A percentile compares a stretch with the other conserved stretches of the same genome.
phyloP scores from a whole-genome alignment of 2,329 filamentous ascomycete genomes.

The Paraphoma sp. region DNA sequence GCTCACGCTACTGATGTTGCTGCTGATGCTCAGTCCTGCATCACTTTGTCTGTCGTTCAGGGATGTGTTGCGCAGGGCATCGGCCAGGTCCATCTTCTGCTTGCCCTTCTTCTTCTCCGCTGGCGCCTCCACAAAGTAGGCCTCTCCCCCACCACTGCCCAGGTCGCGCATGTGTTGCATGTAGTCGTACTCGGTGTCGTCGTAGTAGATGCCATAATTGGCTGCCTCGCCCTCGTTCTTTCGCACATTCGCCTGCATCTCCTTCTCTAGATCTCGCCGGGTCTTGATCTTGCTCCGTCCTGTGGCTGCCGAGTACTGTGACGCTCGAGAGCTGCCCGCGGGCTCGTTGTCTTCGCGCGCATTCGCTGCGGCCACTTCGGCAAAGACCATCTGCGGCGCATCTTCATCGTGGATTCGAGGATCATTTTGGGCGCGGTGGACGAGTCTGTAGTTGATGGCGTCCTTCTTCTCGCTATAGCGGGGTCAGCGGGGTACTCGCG shows the following conservation, averaged over 20 bases:
- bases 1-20: slow-evolving; percentile 48
- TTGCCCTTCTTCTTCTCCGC: slow-evolving; percentile 74
- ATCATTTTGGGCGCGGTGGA: slow-evolving; percentile 96
- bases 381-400: slow-evolving; percentile 89
- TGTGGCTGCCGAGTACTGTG: slow-evolving; percentile 52
- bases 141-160: slow-evolving; percentile 67
- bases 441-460: slow-evolving; percentile 90
- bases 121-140: slow-evolving; percentile 81
- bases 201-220: slow-evolving; percentile 90
- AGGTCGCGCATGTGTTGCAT: slow-evolving; percentile 98
- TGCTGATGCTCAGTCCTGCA: slow-evolving; percentile 52
- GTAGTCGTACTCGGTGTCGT: slow-evolving; percentile 96
- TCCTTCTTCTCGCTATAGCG: slow-evolving; percentile 79
- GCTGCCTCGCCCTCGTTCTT: slow-evolving; percentile 96
- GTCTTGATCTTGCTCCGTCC: slow-evolving; percentile 64
- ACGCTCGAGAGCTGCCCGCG: slow-evolving; percentile 55
- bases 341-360: slow-evolving; percentile 38
- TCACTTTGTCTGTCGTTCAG: slow-evolving; percentile 52
- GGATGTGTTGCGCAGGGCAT: slow-evolving; percentile 70
- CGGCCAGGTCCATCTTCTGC: slow-evolving; percentile 79
- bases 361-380: slow-evolving; percentile 63
- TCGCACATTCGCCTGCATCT: slow-evolving; percentile 75
- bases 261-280: slow-evolving; percentile 76
- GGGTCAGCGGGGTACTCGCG: slow-evolving; percentile 37
- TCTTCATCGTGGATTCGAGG: slow-evolving; percentile 92